Percentiles rank a stretch among this genome's conserved stretches.
Conservation (phyloP, 148 eudicot species). For the Nyssa sinensis region DNA sequence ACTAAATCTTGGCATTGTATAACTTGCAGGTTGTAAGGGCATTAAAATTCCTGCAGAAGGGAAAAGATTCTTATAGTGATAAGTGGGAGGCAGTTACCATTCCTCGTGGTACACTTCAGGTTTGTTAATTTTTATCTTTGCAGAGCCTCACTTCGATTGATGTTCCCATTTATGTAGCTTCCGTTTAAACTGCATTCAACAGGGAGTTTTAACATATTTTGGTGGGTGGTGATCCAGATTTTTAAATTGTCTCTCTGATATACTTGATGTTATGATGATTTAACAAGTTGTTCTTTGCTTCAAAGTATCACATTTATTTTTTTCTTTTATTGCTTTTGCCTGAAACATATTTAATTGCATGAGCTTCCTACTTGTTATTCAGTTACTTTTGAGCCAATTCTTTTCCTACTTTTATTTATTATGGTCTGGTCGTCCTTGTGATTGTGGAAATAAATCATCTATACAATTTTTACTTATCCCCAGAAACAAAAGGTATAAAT, state of each 20-base stretch:
- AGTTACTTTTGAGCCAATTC: too few species aligned
- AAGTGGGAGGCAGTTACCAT: slow-evolving; percentile 76
- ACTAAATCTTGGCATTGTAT: slow-evolving; percentile 11
- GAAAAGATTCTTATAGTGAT: slow-evolving; percentile 52
- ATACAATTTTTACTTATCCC: too few species aligned
- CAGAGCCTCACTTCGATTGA: background rate
- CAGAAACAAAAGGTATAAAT: too few species aligned
- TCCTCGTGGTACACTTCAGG: slow-evolving; percentile 99
- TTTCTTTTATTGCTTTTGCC: too few species aligned
- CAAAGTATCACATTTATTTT: too few species aligned
- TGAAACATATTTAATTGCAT: too few species aligned
- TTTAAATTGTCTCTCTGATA: background rate
- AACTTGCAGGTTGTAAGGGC: slow-evolving; percentile 91
- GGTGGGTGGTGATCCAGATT: slow-evolving; percentile 2
- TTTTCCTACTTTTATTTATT: too few species aligned
- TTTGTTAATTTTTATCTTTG: slow-evolving; percentile 31
- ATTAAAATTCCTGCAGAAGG: slow-evolving; percentile 64
- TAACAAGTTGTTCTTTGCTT: too few species aligned
- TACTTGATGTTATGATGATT: slow-evolving; percentile 2
- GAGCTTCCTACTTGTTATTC: too few species aligned
- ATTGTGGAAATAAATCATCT: too few species aligned
- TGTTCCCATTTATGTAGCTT: background rate
- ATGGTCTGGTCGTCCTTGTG: too few species aligned
- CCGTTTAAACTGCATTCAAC: background rate
- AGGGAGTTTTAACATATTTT: background rate